Evolutionary conservation across 2,329 filamentous ascomycete species (phyloP).

Genomic region (Fusarium neocosmosporiellum): DNA sequence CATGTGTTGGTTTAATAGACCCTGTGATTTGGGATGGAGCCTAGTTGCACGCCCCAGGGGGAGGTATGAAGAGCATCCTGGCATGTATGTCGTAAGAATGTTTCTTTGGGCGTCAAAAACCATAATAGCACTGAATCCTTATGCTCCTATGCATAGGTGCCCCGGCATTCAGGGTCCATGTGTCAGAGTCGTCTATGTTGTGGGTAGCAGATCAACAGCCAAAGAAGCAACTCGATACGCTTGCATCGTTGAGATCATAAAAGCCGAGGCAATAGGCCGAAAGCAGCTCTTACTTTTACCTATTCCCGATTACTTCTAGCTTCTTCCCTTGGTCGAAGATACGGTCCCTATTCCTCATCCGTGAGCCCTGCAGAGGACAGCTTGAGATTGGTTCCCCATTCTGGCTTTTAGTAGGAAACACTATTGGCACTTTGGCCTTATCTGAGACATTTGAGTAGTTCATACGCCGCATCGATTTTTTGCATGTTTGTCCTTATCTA

Average conservation of each 20-base stretch:
- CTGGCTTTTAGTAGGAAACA: background rate
- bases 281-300: background rate
- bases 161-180: background rate
- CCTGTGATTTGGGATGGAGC: background rate
- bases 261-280: too few relatives aligned
- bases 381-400: background rate
- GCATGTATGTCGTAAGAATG: background rate
- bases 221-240: background rate
- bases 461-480: background rate
- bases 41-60: background rate
- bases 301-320: background rate
- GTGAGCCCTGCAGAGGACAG: background rate
- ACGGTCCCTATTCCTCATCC: background rate
- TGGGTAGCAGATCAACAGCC: background rate
- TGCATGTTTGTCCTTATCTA: background rate
- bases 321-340: background rate
- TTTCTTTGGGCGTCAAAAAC: background rate
- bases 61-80: background rate
- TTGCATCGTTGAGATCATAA: background rate
- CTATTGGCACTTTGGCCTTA: background rate
- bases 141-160: background rate
- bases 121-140: background rate
- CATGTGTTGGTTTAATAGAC: background rate
- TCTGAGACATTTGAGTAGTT: background rate
- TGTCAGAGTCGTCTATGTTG: background rate